Percentiles rank a stretch among this genome's conserved stretches.
Conservation (phyloP, 2,329 filamentous ascomycete species). For the Elsinoe perseae region DNA sequence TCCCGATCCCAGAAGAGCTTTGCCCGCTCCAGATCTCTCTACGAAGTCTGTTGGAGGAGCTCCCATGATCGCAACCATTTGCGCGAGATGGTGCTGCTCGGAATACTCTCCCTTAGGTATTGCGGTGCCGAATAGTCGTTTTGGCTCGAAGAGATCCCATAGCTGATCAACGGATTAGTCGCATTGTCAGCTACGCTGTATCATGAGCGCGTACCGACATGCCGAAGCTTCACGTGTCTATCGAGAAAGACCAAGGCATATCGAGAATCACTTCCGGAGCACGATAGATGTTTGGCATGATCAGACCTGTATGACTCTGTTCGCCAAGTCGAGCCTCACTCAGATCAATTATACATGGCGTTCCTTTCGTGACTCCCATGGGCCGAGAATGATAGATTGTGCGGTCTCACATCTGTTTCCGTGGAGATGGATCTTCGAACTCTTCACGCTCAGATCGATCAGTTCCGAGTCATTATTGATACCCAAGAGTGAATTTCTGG, state of each 20-base stretch:
- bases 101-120: slow-evolving; percentile 24
- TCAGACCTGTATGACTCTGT: slow-evolving; percentile 25
- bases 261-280: slow-evolving; percentile 34
- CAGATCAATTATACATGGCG: slow-evolving; percentile 31
- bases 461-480: slow-evolving; percentile 29
- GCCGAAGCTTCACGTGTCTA: slow-evolving; percentile 36
- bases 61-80: slow-evolving; percentile 34
- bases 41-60: slow-evolving; percentile 32
- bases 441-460: slow-evolving; percentile 27
- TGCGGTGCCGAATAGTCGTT: slow-evolving; percentile 27
- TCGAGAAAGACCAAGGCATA: slow-evolving; percentile 30
- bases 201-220: slow-evolving; percentile 27
- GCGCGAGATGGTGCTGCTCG: slow-evolving; percentile 21
- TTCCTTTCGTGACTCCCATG: slow-evolving; percentile 28
- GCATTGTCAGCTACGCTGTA: neutral
- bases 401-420: slow-evolving; percentile 26
- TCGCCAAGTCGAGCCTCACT: slow-evolving; percentile 33
- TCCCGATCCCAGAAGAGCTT: slow-evolving; percentile 26
- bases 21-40: slow-evolving; percentile 24
- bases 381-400: slow-evolving; percentile 31
- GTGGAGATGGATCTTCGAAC: slow-evolving; percentile 26
- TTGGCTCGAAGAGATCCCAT: slow-evolving; percentile 33
- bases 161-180: slow-evolving; percentile 21
- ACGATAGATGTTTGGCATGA: slow-evolving; percentile 32
- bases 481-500: slow-evolving; percentile 33